These are phyloP conservation scores for Candida orba DNA, from an alignment of 805 yeast genomes.

Conservation along the genomic window DNA sequence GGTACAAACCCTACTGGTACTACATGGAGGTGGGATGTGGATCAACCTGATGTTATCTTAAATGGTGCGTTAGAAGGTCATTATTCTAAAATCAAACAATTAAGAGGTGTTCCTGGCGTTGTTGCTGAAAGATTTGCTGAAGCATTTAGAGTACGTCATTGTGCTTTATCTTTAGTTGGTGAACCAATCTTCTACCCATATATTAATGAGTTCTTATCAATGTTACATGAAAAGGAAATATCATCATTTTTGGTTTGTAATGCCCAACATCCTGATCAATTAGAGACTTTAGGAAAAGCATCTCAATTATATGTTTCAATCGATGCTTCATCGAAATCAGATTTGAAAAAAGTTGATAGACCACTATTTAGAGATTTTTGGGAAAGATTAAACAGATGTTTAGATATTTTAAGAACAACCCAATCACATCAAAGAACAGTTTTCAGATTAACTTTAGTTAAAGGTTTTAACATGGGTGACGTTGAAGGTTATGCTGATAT, in stretches of 20 bases:
- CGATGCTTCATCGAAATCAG: slow-evolving; percentile 84
- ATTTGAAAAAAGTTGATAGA: slow-evolving; percentile 76
- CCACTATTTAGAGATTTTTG: slow-evolving; percentile 88
- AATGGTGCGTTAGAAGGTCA: slow-evolving; percentile 87
- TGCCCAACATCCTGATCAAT: slow-evolving; percentile 90
- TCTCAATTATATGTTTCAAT: slow-evolving; percentile 90
- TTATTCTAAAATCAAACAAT: slow-evolving; percentile 84
- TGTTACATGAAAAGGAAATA: slow-evolving; percentile 74
- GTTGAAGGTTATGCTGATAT: slow-evolving; percentile 78
- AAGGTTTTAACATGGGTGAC: slow-evolving; percentile 85
- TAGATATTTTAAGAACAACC: slow-evolving; percentile 65
- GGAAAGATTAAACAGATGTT: slow-evolving; percentile 78
- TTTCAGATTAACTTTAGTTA: slow-evolving; percentile 81
- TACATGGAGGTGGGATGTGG: slow-evolving; percentile 94
- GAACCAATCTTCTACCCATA: slow-evolving; percentile 93
- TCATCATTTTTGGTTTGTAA: slow-evolving; percentile 89
- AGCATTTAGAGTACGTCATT: slow-evolving; percentile 82
- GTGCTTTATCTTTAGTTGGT: slow-evolving; percentile 89
- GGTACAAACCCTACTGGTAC: slow-evolving; percentile 97
- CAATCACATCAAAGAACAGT: slow-evolving; percentile 86
- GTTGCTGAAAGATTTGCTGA: slow-evolving; percentile 84
- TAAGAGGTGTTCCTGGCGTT: slow-evolving; percentile 95
- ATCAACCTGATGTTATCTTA: slow-evolving; percentile 75
- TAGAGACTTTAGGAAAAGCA: slow-evolving; percentile 61
- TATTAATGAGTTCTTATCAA: slow-evolving; percentile 73